phyloP scores from a whole-genome alignment of 116 monocot species.

The Posidonia oceanica region DNA sequence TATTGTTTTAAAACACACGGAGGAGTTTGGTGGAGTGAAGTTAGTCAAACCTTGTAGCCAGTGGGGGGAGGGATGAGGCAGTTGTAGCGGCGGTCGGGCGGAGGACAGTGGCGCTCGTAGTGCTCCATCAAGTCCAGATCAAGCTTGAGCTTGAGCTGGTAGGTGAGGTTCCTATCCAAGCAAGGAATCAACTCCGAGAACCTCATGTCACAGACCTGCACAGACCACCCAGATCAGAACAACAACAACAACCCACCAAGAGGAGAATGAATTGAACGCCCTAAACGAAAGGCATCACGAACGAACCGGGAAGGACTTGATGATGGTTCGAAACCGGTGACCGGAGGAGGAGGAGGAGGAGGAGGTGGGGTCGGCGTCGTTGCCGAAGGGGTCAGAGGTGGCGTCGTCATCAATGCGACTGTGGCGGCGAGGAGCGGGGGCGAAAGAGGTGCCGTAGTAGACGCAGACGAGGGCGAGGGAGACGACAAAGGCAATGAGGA shows the following conservation, averaged over 20 bases:
- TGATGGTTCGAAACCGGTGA: no score
- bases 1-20: not conserved
- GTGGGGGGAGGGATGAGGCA: constrained; percentile 79
- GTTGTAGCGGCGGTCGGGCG: constrained; percentile 39
- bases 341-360: not conserved
- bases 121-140: constrained; percentile 78
- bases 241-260: not conserved
- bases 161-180: constrained; percentile 64
- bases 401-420: not conserved
- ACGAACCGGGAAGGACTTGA: constrained; percentile 36
- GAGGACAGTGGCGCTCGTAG: constrained; percentile 91
- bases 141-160: constrained; percentile 66
- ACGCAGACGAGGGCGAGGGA: constrained; percentile 60
- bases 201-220: constrained; percentile 60
- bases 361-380: not conserved
- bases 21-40: no score
- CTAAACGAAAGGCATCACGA: not conserved
- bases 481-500: constrained; percentile 36
- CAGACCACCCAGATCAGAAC: no score
- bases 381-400: constrained; percentile 1
- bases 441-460: constrained; percentile 70
- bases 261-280: not conserved
- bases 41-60: constrained; percentile 41
- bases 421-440: constrained; percentile 25
- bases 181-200: constrained; percentile 90